Conservation (phyloP, 140 eudicot species). For the Oenanthe javanica region DNA sequence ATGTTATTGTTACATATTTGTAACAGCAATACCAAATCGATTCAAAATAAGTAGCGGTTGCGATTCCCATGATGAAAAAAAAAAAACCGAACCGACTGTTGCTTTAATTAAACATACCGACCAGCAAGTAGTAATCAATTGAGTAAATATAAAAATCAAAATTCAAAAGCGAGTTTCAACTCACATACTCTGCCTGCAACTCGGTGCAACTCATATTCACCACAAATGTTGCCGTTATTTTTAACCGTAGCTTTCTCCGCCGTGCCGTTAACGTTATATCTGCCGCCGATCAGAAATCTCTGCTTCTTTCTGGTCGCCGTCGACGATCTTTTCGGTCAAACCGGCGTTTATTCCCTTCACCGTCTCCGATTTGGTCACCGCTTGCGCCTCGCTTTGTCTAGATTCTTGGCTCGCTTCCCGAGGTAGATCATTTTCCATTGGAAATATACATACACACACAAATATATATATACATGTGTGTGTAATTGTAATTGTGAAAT, state of each 20-base stretch:
- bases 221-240: conserved; percentile 26
- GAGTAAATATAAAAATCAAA: neutral
- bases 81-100: too few relatives aligned
- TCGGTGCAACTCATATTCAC: conserved; percentile 4
- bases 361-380: neutral
- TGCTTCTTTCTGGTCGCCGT: conserved; percentile 23
- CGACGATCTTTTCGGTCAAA: conserved; percentile 13
- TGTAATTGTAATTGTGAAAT: neutral
- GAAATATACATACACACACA: too few relatives aligned
- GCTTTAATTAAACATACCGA: too few relatives aligned
- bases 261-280: conserved; percentile 32
- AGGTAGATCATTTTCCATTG: conserved; percentile 7
- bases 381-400: conserved; percentile 7
- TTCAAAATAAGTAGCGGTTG: too few relatives aligned
- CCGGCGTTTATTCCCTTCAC: neutral
- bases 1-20: too few relatives aligned
- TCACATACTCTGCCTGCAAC: neutral
- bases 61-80: too few relatives aligned
- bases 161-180: neutral
- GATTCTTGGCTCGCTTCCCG: conserved; percentile 11
- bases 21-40: too few relatives aligned
- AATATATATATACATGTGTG: neutral
- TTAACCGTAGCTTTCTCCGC: conserved; percentile 38
- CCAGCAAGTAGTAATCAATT: neutral
- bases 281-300: conserved; percentile 45